Evolutionary conservation across 805 yeast genomes (phyloP).

Genomic region (Kodamaea neixiangensis): DNA sequence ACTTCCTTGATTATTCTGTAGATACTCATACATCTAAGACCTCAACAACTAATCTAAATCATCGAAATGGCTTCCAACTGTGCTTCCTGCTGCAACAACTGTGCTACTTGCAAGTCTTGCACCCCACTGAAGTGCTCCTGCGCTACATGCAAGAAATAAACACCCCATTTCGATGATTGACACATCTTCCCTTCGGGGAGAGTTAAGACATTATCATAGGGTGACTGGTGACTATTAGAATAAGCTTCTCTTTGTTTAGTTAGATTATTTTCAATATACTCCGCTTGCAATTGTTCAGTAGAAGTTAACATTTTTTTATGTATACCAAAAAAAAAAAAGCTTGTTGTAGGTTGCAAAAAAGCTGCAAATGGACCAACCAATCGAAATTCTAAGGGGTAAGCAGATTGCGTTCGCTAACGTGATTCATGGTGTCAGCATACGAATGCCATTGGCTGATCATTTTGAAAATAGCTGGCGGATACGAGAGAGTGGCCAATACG

Average conservation of each 20-base stretch:
- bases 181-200: neutral
- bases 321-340: neutral
- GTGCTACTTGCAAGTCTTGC: constrained; percentile 16
- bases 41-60: neutral
- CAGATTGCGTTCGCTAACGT: neutral
- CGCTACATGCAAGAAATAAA: constrained; percentile 15
- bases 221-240: neutral
- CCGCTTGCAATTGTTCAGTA: neutral
- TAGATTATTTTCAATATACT: neutral
- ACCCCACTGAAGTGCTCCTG: constrained; percentile 13
- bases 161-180: constrained; percentile 1
- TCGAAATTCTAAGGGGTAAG: neutral
- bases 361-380: neutral
- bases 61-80: constrained; percentile 13
- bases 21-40: neutral
- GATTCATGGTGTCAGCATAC: neutral
- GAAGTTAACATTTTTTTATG: neutral
- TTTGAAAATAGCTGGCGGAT: neutral
- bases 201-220: neutral
- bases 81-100: constrained; percentile 15
- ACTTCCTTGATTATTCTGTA: neutral
- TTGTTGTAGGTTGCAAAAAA: neutral
- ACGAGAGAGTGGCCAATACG: neutral
- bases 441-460: neutral
- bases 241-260: neutral